A percentile compares a stretch with the other conserved stretches of the same genome.
Evolutionary conservation across 176 grass and related monocot species (phyloP).

Genomic region (Aegilops sharonensis): DNA sequence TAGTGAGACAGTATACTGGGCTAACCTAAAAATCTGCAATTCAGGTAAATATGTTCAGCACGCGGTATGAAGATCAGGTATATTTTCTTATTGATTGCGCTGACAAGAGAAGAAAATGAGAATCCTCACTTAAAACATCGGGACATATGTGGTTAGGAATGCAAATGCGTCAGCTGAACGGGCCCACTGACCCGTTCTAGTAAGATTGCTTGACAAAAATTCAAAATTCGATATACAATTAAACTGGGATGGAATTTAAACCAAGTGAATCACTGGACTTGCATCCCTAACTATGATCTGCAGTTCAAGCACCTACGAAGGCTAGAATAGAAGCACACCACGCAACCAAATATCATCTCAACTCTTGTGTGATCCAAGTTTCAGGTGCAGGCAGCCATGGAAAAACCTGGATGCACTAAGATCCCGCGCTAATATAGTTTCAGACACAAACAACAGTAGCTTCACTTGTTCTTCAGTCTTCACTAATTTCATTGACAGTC

Average conservation of each 20-base stretch:
- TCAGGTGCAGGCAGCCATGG: background rate
- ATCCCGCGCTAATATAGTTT: background rate
- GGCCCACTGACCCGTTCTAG: background rate
- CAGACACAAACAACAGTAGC: background rate
- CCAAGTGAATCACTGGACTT: background rate
- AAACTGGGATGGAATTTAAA: background rate
- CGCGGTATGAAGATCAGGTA: background rate
- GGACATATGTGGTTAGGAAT: background rate
- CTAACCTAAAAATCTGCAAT: conserved; percentile 16
- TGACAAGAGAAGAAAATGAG: background rate
- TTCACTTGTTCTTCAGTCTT: background rate
- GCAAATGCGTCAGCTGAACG: background rate
- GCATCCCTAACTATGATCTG: background rate
- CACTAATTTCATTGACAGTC: background rate
- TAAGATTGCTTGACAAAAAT: background rate
- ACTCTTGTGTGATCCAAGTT: background rate
- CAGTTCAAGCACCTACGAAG: background rate
- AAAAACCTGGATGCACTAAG: background rate
- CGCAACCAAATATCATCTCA: background rate
- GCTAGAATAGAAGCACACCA: background rate
- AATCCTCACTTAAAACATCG: background rate
- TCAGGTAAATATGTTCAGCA: background rate
- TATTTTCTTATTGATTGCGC: background rate
- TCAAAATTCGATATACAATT: background rate
- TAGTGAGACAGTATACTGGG: background rate